phyloP scores from a whole-genome alignment of 2,329 filamentous ascomycete species.

The Sarocladiaceae sp. region DNA sequence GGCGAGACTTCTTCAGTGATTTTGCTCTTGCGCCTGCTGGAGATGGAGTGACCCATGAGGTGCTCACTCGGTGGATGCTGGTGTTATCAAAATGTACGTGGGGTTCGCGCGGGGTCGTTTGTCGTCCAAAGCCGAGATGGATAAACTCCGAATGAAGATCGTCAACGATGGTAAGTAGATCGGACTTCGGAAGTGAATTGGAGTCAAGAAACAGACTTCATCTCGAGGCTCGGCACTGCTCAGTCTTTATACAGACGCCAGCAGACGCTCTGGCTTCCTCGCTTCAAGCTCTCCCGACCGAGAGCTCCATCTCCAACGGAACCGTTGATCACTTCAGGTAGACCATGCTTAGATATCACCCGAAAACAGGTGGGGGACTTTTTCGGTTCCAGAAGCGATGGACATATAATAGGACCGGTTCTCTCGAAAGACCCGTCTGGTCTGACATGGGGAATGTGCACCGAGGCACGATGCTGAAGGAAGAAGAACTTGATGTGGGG shows the following conservation, averaged over 20 bases:
- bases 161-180: too few species aligned
- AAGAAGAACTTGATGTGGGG: too few species aligned
- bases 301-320: background rate
- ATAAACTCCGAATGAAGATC: too few species aligned
- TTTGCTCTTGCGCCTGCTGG: constrained; percentile 2
- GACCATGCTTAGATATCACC: background rate
- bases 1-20: background rate
- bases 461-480: too few species aligned
- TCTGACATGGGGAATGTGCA: too few species aligned
- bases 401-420: too few species aligned
- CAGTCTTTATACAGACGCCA: background rate
- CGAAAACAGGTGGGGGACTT: background rate
- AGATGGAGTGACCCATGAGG: constrained; percentile 1
- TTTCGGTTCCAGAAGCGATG: too few species aligned
- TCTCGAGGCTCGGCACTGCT: too few species aligned
- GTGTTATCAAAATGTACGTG: background rate
- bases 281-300: background rate
- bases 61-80: background rate
- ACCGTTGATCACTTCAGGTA: background rate
- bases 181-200: too few species aligned
- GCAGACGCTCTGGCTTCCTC: background rate
- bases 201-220: too few species aligned
- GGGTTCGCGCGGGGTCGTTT: constrained; percentile 1
- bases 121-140: background rate
- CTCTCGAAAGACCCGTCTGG: too few species aligned